A percentile compares a stretch with the other conserved stretches of the same genome.
Conservation (phyloP, 352 stramenopile genomes). For the Phytophthora pluvialis region DNA sequence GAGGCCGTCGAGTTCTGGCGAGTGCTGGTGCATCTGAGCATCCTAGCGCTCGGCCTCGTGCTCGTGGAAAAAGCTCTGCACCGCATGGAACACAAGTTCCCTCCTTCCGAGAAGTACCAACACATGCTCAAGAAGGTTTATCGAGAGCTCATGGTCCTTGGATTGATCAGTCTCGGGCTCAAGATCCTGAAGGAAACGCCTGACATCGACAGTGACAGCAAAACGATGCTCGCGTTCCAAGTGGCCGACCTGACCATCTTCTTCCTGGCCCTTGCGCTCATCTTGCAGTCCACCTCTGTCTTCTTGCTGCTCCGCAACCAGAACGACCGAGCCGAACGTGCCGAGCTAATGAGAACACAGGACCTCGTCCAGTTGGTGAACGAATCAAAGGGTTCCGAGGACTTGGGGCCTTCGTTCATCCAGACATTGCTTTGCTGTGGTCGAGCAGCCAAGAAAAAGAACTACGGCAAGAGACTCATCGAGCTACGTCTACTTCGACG, state of each 20-base stretch:
- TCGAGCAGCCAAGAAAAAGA: constrained; percentile 19
- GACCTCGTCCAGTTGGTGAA: constrained; percentile 35
- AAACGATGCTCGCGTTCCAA: constrained; percentile 54
- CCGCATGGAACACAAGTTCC: constrained; percentile 47
- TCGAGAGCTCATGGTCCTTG: constrained; percentile 64
- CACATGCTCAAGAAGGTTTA: constrained; percentile 74
- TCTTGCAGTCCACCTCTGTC: constrained; percentile 49
- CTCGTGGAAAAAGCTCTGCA: constrained; percentile 51
- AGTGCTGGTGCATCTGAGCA: constrained; percentile 48
- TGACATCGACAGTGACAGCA: constrained; percentile 37
- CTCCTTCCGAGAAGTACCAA: constrained; percentile 58
- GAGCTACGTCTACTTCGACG: constrained; percentile 45
- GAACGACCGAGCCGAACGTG: constrained; percentile 42
- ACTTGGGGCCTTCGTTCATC: constrained; percentile 3
- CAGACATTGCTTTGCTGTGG: constrained; percentile 24
- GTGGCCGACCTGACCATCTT: constrained; percentile 61
- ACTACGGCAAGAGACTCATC: constrained; percentile 24
- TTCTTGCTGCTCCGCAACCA: constrained; percentile 50
- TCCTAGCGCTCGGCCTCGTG: constrained; percentile 51
- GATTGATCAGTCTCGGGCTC: constrained; percentile 52
- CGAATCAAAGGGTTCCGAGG: neutral
- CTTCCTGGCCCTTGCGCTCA: constrained; percentile 51
- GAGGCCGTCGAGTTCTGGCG: constrained; percentile 58
- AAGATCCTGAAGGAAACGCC: constrained; percentile 53
- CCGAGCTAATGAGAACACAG: constrained; percentile 46